A percentile compares a stretch with the other conserved stretches of the same genome.
These are phyloP conservation scores for Stachybotrys chartarum DNA, from an alignment of 2,329 filamentous ascomycete species.

Conservation along the genomic window DNA sequence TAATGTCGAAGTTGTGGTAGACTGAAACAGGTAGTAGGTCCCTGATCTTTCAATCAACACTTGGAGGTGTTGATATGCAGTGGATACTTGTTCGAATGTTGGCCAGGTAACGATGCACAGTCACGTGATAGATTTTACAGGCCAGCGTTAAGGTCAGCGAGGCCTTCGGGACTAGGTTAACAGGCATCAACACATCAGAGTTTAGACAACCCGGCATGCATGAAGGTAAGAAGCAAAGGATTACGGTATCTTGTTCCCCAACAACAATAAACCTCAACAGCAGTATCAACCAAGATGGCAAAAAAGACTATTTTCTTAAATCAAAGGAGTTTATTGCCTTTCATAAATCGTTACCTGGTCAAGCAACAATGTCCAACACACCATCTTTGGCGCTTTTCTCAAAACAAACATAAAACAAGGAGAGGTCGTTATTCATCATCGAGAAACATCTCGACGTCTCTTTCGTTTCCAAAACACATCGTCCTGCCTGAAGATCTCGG, in stretches of 20 bases:
- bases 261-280: no score
- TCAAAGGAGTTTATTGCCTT: constrained; percentile 30
- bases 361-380: constrained; percentile 26
- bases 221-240: no score
- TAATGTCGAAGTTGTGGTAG: not conserved
- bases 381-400: constrained; percentile 20
- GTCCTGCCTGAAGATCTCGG: not conserved
- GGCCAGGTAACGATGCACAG: not conserved
- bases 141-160: not conserved
- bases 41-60: not conserved
- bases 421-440: constrained; percentile 23
- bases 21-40: not conserved
- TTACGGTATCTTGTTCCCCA: no score
- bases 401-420: constrained; percentile 5
- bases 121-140: not conserved
- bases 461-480: constrained; percentile 13
- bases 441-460: constrained; percentile 11
- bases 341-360: constrained; percentile 33
- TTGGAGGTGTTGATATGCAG: not conserved
- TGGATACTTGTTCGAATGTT: not conserved
- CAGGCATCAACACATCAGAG: no score
- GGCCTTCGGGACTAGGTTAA: not conserved
- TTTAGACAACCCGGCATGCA: no score
- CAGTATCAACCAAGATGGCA: no score
- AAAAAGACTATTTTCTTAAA: not conserved